Evolutionary conservation across 1,284 basidiomycete species (phyloP), one percentile per base, ranked within the genome.

Genomic region (Meira miltonrushii): DNA sequence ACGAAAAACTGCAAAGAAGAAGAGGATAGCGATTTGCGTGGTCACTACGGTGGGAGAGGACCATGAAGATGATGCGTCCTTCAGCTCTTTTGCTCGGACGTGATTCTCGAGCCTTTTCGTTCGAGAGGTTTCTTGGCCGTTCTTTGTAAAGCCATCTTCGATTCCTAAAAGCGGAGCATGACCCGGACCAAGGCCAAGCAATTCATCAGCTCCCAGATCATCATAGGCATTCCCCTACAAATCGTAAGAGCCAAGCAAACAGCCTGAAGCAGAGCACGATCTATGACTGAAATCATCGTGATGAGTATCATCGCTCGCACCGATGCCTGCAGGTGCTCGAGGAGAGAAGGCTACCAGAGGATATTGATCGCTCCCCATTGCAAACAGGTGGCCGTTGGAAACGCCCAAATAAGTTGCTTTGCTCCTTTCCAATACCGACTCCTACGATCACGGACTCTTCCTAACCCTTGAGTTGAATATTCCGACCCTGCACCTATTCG

Each of bases 91-190:
- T 33, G 28, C 8, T 8, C 28, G 28, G 28, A 33, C 8, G 3
- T 33, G 28, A 33, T 33, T 8, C 8, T 33, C 4, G 8, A 33
- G 3, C 3, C 28, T 33, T 33, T 33, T 33, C 8, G 28, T 33
- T 4, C 8, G 4, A 33, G 28, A 33, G 3, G 28, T 4, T 4
- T 33, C 3, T 33, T 33, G 28, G 4, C 8, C 8, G 4, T 33
- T 33, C 28, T 33, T 33, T 33, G 28, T 8, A 4, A 8, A 33
- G 28, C 28, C 28, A 33, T 33, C 28, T 33, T 93, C 0, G 88
- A 91, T 64, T 94, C 93, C 2, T 84, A 85, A 11, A 86, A 86
- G 38, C 8, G 28, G 28, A 33, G 28, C 28, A 8, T 33, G 28
- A 33, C 28, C 28, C 28, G 28, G 28, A 4, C 28, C 28, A 4